phyloP scores from a whole-genome alignment of 2,329 filamentous ascomycete species.

The Colletotrichum higginsianum region DNA sequence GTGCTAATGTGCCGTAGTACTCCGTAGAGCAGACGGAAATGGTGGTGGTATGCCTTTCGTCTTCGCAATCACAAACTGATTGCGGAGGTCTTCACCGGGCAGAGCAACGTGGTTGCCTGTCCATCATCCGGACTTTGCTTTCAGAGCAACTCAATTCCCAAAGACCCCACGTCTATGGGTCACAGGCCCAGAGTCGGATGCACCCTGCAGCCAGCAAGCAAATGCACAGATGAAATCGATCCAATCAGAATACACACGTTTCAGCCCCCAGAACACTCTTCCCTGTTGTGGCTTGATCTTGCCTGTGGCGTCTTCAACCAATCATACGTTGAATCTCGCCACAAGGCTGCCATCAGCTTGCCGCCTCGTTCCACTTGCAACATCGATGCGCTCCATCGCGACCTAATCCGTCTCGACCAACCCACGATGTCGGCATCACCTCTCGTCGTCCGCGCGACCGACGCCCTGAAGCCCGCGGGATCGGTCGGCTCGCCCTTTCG shows the following conservation, averaged over 20 bases:
- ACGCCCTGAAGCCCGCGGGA: conserved; percentile 51
- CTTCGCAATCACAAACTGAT: neutral
- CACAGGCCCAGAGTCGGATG: neutral
- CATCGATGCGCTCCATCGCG: conserved; percentile 9
- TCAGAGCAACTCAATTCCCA: neutral
- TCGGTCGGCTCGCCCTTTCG: conserved; percentile 62
- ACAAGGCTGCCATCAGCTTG: conserved; percentile 33
- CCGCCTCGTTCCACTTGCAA: conserved; percentile 21
- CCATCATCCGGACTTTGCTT: neutral
- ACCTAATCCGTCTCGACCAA: conserved; percentile 15
- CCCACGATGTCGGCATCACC: conserved; percentile 63
- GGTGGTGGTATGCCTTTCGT: neutral
- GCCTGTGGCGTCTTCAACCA: conserved; percentile 15
- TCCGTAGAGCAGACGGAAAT: neutral
- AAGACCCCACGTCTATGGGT: neutral
- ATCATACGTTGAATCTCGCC: neutral
- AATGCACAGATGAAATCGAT: neutral
- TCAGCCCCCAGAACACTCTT: neutral
- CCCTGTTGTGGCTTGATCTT: conserved; percentile 2
- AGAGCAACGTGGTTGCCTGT: neutral
- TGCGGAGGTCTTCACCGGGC: neutral
- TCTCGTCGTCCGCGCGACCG: conserved; percentile 58
- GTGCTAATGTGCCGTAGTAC: neutral
- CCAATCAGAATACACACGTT: neutral
- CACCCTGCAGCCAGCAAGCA: neutral